A percentile compares a stretch with the other conserved stretches of the same genome.
phyloP scores from a whole-genome alignment of 1,139 yeast species.

The Pichia sp. region DNA sequence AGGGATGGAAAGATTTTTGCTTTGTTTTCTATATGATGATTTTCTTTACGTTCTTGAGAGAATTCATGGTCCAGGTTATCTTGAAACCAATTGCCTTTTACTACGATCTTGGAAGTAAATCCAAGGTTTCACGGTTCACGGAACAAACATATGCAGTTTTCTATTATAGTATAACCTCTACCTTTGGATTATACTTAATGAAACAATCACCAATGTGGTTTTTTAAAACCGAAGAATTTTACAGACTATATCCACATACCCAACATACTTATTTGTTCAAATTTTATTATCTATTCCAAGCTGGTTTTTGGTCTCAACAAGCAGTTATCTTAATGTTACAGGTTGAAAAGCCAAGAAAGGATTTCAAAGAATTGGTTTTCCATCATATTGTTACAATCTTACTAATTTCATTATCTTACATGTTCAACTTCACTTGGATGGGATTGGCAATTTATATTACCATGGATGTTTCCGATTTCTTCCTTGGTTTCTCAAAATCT shows the following conservation, averaged over 20 bases:
- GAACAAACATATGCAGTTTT: constrained; percentile 85
- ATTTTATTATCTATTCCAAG: constrained; percentile 81
- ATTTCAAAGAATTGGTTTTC: constrained; percentile 80
- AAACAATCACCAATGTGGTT: constrained; percentile 76
- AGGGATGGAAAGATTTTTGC: constrained; percentile 76
- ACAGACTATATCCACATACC: constrained; percentile 74
- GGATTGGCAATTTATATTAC: constrained; percentile 88
- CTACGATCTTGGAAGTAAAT: constrained; percentile 49
- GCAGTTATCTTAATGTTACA: constrained; percentile 73
- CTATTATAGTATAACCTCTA: constrained; percentile 77
- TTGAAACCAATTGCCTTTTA: constrained; percentile 62
- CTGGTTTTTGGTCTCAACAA: constrained; percentile 97
- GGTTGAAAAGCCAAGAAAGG: constrained; percentile 92
- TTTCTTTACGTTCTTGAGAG: constrained; percentile 85
- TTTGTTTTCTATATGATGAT: constrained; percentile 78
- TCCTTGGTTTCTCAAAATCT: constrained; percentile 76
- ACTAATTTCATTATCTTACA: constrained; percentile 81
- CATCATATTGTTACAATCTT: constrained; percentile 92
- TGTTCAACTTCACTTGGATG: constrained; percentile 94
- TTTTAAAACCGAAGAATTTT: constrained; percentile 78
- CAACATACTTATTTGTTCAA: constrained; percentile 68
- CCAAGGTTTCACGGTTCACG: constrained; percentile 73
- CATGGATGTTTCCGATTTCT: constrained; percentile 93
- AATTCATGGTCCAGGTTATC: constrained; percentile 78
- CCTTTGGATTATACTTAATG: constrained; percentile 89